A percentile compares a stretch with the other conserved stretches of the same genome.
phyloP scores from a whole-genome alignment of 805 yeast species.

The Pichia rugopelliculosa region DNA sequence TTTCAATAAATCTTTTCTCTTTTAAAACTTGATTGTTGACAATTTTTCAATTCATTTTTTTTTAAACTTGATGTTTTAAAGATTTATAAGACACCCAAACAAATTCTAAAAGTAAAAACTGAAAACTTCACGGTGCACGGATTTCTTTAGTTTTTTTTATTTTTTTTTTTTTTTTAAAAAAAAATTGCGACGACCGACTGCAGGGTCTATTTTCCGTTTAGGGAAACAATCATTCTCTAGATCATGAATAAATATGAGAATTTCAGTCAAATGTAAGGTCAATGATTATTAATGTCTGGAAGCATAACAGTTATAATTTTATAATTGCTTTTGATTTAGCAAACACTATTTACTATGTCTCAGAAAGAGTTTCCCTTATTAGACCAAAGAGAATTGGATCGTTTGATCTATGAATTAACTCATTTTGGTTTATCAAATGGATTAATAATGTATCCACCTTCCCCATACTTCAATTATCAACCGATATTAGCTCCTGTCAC shows the following conservation, averaged over 20 bases:
- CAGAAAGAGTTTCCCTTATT: conserved; percentile 15
- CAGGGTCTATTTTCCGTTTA: background rate
- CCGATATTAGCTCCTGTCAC: conserved; percentile 82
- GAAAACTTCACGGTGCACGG: background rate
- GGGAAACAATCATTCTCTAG: no score
- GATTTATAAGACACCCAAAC: no score
- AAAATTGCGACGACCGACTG: background rate
- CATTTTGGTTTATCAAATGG: conserved; percentile 83
- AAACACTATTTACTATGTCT: background rate
- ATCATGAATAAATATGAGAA: no score
- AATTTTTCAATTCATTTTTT: background rate
- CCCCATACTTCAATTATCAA: conserved; percentile 33
- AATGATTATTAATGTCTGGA: background rate
- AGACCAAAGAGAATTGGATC: conserved; percentile 2
- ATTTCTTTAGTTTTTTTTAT: background rate
- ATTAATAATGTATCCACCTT: conserved; percentile 69
- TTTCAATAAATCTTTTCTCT: background rate
- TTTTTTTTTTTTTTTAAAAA: background rate
- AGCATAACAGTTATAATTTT: no score
- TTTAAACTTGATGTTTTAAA: background rate
- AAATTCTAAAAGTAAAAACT: background rate
- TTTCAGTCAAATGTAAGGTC: no score
- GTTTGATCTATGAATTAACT: conserved; percentile 29
- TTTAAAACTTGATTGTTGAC: background rate
- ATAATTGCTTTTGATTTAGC: background rate